Percentiles rank a stretch among this genome's conserved stretches.
Conservation (phyloP, 257 asterid genomes). For the Anisodus acutangulus region DNA sequence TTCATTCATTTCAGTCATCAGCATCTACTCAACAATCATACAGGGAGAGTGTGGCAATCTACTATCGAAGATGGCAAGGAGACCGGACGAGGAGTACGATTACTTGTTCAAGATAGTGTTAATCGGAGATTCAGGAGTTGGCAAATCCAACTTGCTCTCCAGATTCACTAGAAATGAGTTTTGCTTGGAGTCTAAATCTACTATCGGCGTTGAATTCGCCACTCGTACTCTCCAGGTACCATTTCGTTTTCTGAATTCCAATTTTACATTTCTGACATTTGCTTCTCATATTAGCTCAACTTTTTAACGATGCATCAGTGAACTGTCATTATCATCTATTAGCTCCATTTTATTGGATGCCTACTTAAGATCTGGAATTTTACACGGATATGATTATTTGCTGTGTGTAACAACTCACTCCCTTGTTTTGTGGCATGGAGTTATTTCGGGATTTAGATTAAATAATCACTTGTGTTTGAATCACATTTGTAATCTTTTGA, state of each 20-base stretch:
- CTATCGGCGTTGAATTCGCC: conserved; percentile 60
- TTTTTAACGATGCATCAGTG: too few species aligned
- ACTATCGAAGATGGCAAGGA: conserved; percentile 42
- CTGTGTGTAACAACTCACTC: background rate
- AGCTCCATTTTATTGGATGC: background rate
- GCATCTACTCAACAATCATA: conserved; percentile 18
- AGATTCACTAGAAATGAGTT: conserved; percentile 55
- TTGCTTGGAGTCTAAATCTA: conserved; percentile 55
- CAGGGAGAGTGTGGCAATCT: background rate
- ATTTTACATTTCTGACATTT: background rate
- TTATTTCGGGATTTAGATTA: background rate
- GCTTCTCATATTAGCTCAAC: background rate
- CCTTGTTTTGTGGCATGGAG: background rate
- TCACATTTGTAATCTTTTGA: too few species aligned
- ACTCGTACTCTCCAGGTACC: conserved; percentile 49
- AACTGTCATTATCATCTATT: background rate
- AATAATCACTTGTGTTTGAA: background rate
- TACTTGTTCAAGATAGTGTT: conserved; percentile 50
- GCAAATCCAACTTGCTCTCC: conserved; percentile 49
- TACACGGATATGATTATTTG: too few species aligned
- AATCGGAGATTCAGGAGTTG: conserved; percentile 55
- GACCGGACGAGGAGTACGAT: conserved; percentile 57
- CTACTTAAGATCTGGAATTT: background rate
- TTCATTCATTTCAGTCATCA: background rate
- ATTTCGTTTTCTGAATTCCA: background rate